Conservation (phyloP, 2,329 filamentous ascomycete species). For the Pyricularia sp. region DNA sequence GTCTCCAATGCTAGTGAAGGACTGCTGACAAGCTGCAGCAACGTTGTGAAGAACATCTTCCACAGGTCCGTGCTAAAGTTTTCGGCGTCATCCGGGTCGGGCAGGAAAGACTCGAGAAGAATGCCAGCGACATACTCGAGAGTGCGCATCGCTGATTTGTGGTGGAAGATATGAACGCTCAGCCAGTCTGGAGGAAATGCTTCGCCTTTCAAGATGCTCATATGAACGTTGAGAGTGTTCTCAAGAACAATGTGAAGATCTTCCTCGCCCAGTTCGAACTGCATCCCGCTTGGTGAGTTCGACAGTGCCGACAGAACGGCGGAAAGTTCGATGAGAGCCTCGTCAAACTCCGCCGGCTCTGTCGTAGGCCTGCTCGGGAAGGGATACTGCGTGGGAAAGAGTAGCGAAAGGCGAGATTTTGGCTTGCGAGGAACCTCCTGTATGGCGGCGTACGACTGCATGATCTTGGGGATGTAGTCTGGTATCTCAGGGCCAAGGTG, state of each 20-base stretch:
- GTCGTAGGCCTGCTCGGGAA: constrained; percentile 67
- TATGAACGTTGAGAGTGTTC: constrained; percentile 73
- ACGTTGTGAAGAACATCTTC: constrained; percentile 84
- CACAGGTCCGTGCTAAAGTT: constrained; percentile 88
- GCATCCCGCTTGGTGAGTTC: constrained; percentile 62
- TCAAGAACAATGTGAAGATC: constrained; percentile 69
- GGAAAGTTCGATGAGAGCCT: constrained; percentile 80
- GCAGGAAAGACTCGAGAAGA: constrained; percentile 74
- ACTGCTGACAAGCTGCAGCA: constrained; percentile 83
- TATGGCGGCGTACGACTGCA: constrained; percentile 79
- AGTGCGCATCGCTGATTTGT: constrained; percentile 79
- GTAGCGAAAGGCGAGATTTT: constrained; percentile 66
- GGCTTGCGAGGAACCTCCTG: constrained; percentile 42
- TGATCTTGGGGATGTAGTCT: constrained; percentile 82
- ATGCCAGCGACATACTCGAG: constrained; percentile 75
- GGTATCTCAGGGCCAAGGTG: constrained; percentile 73
- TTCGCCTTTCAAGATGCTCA: constrained; percentile 80
- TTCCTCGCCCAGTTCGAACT: constrained; percentile 64
- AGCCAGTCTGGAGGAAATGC: constrained; percentile 87
- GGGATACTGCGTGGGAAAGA: constrained; percentile 85
- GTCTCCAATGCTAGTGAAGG: constrained; percentile 85
- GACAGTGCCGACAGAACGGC: constrained; percentile 78
- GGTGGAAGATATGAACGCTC: constrained; percentile 86
- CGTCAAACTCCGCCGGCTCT: constrained; percentile 54
- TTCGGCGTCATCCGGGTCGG: constrained; percentile 84